Base-by-base conservation (phyloP, 306 rosid genomes). In the Dalbergia cultrata region DNA sequence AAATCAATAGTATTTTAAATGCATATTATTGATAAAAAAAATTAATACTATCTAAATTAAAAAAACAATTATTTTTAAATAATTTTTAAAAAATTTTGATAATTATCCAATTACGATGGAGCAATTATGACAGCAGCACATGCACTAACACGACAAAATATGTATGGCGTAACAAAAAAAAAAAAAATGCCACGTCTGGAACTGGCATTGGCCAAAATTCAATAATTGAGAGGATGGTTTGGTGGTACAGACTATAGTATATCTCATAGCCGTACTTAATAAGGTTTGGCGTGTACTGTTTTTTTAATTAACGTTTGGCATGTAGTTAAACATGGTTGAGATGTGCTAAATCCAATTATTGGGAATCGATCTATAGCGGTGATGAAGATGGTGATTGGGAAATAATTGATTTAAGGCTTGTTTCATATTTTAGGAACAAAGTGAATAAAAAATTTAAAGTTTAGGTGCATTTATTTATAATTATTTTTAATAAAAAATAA, bases 201-300 rank as follows among this genome's bases (percentile, higher is more conserved):
- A 9, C 41, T 31, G 16, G 9, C 8, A 70, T 19, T 70, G 79
- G 79, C 64, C 11, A 7, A 43, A 63, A 71, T 8, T 60, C 13
- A 63, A 76, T 62, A 53, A 70, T 76, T 43, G 72, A 53, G 56
- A 6, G 57, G 34, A 57, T 67, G 81, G 85, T 59, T 67, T 67
- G 77, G 72, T 68, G 67, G 78, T 60, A 61, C 58, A 62, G 50
- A 17, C 21, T 70, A 62, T 52, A 49, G 16, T 13, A n/a, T 61
- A 53, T 63, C 6, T 43, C 75, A 13, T 31, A n/a, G 19, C 84
- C 80, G 56, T 77, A 77, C 79, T 63, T 77, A 72, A 71, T 77
- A 45, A 77, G 54, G 70, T 78, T 70, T 76, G 78, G 78, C 74
- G 22, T 14, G 43, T n/a, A n/a, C n/a, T n/a, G n/a, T n/a, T n/a